phyloP scores from a whole-genome alignment of 768 basidiomycete species.

The Neoboletus brunneissimus region DNA sequence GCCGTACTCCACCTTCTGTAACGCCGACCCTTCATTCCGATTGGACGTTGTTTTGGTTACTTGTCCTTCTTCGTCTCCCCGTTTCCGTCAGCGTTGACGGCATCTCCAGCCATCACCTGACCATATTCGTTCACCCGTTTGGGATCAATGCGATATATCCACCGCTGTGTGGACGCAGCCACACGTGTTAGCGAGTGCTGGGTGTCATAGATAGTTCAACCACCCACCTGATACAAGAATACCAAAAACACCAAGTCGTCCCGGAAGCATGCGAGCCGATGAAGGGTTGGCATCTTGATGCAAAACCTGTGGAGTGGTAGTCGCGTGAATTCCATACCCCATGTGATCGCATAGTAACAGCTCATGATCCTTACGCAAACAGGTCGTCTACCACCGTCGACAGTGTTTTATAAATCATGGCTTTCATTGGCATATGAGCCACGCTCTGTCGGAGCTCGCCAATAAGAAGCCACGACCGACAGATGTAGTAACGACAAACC shows the following conservation, averaged over 20 bases:
- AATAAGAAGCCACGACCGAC: constrained; percentile 6
- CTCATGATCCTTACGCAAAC: constrained; percentile 61
- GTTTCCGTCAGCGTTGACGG: constrained; percentile 37
- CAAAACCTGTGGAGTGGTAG: constrained; percentile 60
- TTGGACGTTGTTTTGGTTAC: constrained; percentile 27
- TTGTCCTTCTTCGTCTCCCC: constrained; percentile 57
- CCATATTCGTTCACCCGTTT: constrained; percentile 97
- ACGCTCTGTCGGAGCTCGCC: constrained; percentile 59
- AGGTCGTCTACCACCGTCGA: constrained; percentile 91
- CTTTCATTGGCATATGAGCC: constrained; percentile 98
- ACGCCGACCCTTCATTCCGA: constrained; percentile 1
- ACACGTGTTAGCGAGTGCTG: constrained; percentile 9
- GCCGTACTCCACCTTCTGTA: constrained; percentile 9
- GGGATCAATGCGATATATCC: constrained; percentile 96
- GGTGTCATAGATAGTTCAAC: constrained; percentile 6
- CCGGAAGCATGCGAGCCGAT: constrained; percentile 86
- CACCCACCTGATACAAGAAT: constrained; percentile 84
- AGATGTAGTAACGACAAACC: constrained; percentile 41
- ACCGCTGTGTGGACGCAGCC: constrained; percentile 55
- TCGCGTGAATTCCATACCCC: constrained; percentile 15
- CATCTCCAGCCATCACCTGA: constrained; percentile 64
- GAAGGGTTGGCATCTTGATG: constrained; percentile 95
- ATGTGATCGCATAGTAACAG: constrained; percentile 15
- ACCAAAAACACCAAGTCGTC: constrained; percentile 91
- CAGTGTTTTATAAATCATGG: constrained; percentile 94